These are phyloP conservation scores for Sporothrix pseudoabietina DNA, from an alignment of 2,329 filamentous ascomycete species.

Conservation along the genomic window DNA sequence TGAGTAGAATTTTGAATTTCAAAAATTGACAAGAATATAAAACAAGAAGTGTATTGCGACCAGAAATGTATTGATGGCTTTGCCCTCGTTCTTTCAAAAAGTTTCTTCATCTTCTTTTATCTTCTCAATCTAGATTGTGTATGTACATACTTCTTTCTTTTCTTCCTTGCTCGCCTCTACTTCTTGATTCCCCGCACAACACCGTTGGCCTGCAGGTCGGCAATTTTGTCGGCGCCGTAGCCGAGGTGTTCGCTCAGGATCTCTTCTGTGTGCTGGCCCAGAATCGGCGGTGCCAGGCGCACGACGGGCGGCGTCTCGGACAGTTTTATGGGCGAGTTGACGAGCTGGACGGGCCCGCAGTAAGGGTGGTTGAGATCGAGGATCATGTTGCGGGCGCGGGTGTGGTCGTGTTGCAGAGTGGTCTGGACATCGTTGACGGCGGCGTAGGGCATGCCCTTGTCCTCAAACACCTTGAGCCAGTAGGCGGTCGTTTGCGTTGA, in stretches of 20 bases:
- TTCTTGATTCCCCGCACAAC: slow-evolving; percentile 10
- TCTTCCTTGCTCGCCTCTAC: neutral
- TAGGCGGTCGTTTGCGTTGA: slow-evolving; percentile 77
- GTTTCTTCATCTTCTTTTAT: neutral
- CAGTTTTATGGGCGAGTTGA: slow-evolving; percentile 94
- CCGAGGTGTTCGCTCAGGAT: slow-evolving; percentile 67
- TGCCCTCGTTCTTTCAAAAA: too few species aligned
- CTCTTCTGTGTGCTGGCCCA: slow-evolving; percentile 86
- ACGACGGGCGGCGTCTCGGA: slow-evolving; percentile 78
- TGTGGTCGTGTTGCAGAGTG: slow-evolving; percentile 82
- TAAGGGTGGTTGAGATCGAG: slow-evolving; percentile 78
- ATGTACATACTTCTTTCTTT: neutral
- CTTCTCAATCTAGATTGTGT: neutral
- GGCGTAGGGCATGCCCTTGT: slow-evolving; percentile 87
- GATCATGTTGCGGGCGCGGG: slow-evolving; percentile 84
- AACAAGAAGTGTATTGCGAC: too few species aligned
- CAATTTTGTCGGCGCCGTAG: slow-evolving; percentile 52
- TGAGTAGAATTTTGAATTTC: too few species aligned
- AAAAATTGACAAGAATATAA: too few species aligned
- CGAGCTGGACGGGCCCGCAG: slow-evolving; percentile 84
- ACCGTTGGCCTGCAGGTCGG: neutral
- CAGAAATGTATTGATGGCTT: too few species aligned
- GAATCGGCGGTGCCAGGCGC: slow-evolving; percentile 74
- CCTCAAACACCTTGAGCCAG: slow-evolving; percentile 85
- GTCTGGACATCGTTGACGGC: slow-evolving; percentile 91